phyloP scores from a whole-genome alignment of 202 grass and related monocot genomes.

The Schoenoplectus tabernaemontani region DNA sequence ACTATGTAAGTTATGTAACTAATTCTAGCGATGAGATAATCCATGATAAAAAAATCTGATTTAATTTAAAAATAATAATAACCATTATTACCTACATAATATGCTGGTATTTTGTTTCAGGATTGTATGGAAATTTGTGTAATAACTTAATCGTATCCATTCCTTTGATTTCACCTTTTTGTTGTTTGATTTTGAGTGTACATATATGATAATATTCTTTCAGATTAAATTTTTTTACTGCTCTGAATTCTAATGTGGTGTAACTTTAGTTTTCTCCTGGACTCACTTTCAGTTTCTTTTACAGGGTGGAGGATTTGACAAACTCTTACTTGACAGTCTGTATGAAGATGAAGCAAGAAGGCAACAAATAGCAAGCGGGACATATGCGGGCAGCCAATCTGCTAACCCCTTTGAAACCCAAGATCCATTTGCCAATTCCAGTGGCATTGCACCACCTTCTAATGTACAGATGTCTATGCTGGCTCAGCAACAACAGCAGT shows the following conservation, averaged over 20 bases:
- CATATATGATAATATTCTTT: background rate
- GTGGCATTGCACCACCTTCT: constrained; percentile 48
- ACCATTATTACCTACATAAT: background rate
- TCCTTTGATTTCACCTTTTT: background rate
- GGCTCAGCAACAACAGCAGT: constrained; percentile 61
- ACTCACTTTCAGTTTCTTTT: background rate
- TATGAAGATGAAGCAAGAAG: constrained; percentile 75
- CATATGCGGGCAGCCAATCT: constrained; percentile 30
- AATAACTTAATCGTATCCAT: background rate
- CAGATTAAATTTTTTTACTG: background rate
- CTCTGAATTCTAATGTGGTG: background rate
- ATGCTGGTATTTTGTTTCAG: background rate
- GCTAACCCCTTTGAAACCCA: constrained; percentile 44
- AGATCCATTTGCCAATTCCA: constrained; percentile 77
- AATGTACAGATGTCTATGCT: constrained; percentile 75
- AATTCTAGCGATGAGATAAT: background rate
- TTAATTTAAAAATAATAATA: background rate
- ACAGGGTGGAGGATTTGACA: constrained; percentile 88
- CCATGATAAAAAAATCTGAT: background rate
- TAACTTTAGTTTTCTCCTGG: background rate
- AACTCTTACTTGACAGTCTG: constrained; percentile 80
- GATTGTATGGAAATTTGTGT: background rate
- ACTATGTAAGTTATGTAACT: too few relatives aligned
- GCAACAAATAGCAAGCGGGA: constrained; percentile 57
- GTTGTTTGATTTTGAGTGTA: background rate